Conservation (phyloP, 805 yeast genomes). For the Metschnikowia dekortorum region DNA sequence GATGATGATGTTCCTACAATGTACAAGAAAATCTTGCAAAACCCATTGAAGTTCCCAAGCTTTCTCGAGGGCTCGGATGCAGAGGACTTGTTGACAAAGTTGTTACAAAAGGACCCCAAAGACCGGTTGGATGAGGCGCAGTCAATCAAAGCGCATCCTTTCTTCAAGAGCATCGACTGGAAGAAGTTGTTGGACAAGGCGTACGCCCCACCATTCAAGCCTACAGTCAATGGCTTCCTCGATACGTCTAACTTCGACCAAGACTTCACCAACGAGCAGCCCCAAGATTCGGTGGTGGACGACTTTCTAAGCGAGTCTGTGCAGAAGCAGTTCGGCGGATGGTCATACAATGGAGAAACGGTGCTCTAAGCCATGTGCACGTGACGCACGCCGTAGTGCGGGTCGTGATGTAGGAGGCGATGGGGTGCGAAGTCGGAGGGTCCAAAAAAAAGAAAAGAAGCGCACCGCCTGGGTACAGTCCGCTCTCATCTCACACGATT, state of each 20-base stretch:
- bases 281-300: constrained; percentile 93
- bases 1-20: constrained; percentile 90
- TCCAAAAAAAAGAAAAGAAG: not conserved
- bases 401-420: not conserved
- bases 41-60: constrained; percentile 83
- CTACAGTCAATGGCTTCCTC: constrained; percentile 75
- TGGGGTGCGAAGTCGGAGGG: not conserved
- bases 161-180: constrained; percentile 91
- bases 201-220: constrained; percentile 93
- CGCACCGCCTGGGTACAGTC: not conserved
- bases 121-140: constrained; percentile 77
- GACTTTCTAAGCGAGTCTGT: constrained; percentile 88
- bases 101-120: constrained; percentile 81
- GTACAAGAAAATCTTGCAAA: constrained; percentile 90
- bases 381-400: not conserved
- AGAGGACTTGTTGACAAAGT: constrained; percentile 66
- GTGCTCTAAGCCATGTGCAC: constrained; percentile 12
- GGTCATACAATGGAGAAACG: constrained; percentile 85
- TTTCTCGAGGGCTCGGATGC: constrained; percentile 80
- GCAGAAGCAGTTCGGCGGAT: constrained; percentile 97
- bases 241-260: constrained; percentile 94
- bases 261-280: constrained; percentile 88
- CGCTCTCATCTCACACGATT: constrained; percentile 3
- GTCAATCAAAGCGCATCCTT: constrained; percentile 78
- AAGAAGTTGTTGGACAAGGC: constrained; percentile 73